These are phyloP conservation scores for Beta vulgaris DNA, from an alignment of 148 eudicot genomes.

Conservation along the genomic window DNA sequence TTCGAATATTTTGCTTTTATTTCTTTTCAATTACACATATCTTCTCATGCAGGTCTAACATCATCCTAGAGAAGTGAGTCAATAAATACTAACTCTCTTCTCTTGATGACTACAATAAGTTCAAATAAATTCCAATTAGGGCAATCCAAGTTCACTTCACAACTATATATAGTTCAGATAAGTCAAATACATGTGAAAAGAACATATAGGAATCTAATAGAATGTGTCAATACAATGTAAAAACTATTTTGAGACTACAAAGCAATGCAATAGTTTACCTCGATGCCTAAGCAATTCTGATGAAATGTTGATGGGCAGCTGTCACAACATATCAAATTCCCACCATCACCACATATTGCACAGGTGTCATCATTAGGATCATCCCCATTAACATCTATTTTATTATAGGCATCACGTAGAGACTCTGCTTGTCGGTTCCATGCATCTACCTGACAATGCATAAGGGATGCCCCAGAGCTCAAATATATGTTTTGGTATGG, in stretches of 20 bases:
- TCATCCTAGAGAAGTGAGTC: not conserved
- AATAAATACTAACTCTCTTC: not conserved
- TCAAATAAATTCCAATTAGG: too few relatives aligned
- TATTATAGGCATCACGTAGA: conserved; percentile 50
- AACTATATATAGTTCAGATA: too few relatives aligned
- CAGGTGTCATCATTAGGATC: conserved; percentile 98
- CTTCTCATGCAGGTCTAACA: not conserved
- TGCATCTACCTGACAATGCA: conserved; percentile 83
- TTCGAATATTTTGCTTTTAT: too few relatives aligned
- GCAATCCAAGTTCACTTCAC: too few relatives aligned
- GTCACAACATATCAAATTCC: conserved; percentile 96
- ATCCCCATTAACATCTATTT: conserved; percentile 66
- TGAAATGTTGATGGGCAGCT: conserved; percentile 97
- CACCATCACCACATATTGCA: conserved; percentile 95
- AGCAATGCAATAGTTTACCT: conserved; percentile 37
- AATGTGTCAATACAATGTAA: not conserved
- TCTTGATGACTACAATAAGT: too few relatives aligned
- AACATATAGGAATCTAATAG: not conserved
- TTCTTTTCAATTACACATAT: too few relatives aligned
- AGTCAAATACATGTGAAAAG: too few relatives aligned
- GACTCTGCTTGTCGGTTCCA: conserved; percentile 82
- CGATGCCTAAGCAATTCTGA: conserved; percentile 80
- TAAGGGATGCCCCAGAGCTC: conserved; percentile 74
- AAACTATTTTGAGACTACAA: not conserved
- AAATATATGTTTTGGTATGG: conserved; percentile 78